These are phyloP conservation scores for Colletotrichum echinochloae DNA, from an alignment of 2,329 filamentous ascomycete species.

Conservation along the genomic window DNA sequence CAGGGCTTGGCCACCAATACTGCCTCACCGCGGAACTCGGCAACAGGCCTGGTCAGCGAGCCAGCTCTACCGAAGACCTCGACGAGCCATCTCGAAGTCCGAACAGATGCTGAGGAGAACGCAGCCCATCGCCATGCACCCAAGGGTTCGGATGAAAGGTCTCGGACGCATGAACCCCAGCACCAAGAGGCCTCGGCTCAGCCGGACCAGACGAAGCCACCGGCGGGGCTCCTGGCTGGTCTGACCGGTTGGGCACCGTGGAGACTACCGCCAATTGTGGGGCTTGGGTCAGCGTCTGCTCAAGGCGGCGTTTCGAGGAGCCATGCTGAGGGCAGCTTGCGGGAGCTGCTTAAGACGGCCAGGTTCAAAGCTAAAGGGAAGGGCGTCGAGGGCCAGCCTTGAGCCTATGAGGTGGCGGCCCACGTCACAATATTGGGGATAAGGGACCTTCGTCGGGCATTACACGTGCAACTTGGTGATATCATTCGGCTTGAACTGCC, in stretches of 20 bases:
- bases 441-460: background rate
- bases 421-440: background rate
- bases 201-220: slow-evolving; percentile 42
- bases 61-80: slow-evolving; percentile 70
- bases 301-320: slow-evolving; percentile 49
- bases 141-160: slow-evolving; percentile 37
- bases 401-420: background rate
- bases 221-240: slow-evolving; percentile 50
- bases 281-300: slow-evolving; percentile 40
- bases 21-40: slow-evolving; percentile 50
- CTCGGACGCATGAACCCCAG: slow-evolving; percentile 44
- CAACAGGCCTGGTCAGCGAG: slow-evolving; percentile 63
- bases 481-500: background rate
- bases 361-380: slow-evolving; percentile 51
- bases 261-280: slow-evolving; percentile 48
- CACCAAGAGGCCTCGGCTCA: slow-evolving; percentile 45
- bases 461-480: background rate
- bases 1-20: slow-evolving; percentile 47
- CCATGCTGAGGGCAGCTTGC: slow-evolving; percentile 68
- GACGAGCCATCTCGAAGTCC: slow-evolving; percentile 61
- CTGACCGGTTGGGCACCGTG: slow-evolving; percentile 62
- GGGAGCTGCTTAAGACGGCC: slow-evolving; percentile 60
- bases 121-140: slow-evolving; percentile 35
- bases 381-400: slow-evolving; percentile 44
- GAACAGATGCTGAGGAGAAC: slow-evolving; percentile 50